Evolutionary conservation across 2,329 filamentous ascomycete species (phyloP).

Genomic region (Colletotrichum sp.): DNA sequence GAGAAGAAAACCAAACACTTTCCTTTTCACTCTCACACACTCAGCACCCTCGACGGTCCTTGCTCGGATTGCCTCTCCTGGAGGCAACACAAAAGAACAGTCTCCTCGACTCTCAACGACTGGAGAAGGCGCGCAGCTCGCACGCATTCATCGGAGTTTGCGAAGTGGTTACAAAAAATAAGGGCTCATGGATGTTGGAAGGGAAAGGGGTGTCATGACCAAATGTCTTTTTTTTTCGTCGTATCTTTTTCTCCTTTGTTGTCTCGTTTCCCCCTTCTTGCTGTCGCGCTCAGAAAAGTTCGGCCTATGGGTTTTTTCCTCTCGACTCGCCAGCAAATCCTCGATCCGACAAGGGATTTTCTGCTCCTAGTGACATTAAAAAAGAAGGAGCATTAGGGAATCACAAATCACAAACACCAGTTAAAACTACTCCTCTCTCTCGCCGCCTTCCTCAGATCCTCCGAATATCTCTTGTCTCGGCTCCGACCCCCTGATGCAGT

Average conservation of each 20-base stretch:
- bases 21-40: background rate
- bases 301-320: background rate
- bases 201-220: slow-evolving; percentile 18
- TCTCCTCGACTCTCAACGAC: slow-evolving; percentile 20
- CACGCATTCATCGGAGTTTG: slow-evolving; percentile 24
- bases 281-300: slow-evolving; percentile 6
- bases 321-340: background rate
- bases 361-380: slow-evolving; percentile 3
- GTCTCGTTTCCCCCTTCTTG: background rate
- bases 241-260: slow-evolving; percentile 13
- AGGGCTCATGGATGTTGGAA: slow-evolving; percentile 21
- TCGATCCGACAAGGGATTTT: background rate
- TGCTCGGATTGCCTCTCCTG: background rate
- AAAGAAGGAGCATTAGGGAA: slow-evolving; percentile 12
- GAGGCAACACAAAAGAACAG: background rate
- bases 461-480: background rate
- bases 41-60: slow-evolving; percentile 16
- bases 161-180: slow-evolving; percentile 21
- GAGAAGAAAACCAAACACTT: background rate
- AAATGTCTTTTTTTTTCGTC: background rate
- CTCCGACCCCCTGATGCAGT: background rate
- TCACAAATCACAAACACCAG: slow-evolving; percentile 15
- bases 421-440: slow-evolving; percentile 1
- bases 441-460: background rate
- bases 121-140: slow-evolving; percentile 20